These are phyloP conservation scores for Saccharomyces hybrid DNA, from an alignment of 1,139 yeast species.

Conservation along the genomic window DNA sequence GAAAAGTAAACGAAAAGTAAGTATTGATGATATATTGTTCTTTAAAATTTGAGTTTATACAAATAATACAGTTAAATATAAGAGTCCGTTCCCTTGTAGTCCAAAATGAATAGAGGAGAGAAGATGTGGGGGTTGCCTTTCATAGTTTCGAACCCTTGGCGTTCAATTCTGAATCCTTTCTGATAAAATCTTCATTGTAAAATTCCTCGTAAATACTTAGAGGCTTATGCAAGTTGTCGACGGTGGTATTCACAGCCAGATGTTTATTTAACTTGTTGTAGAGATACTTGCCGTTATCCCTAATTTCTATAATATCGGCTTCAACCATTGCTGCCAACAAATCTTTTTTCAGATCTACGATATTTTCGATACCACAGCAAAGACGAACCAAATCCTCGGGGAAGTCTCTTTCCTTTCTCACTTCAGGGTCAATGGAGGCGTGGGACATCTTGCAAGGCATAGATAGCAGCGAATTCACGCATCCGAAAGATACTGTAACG, in stretches of 20 bases:
- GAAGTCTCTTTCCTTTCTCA: conserved; percentile 78
- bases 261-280: conserved; percentile 20
- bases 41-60: too few relatives aligned
- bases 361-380: conserved; percentile 63
- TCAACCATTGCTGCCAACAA: conserved; percentile 59
- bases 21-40: too few relatives aligned
- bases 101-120: too few relatives aligned
- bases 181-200: conserved; percentile 3
- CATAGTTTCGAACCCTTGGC: background rate
- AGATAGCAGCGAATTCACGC: conserved; percentile 84
- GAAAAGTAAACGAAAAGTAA: too few relatives aligned
- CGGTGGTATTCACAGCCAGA: conserved; percentile 16
- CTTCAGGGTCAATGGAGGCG: conserved; percentile 83
- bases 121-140: too few relatives aligned
- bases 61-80: too few relatives aligned
- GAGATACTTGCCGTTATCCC: conserved; percentile 24
- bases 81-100: too few relatives aligned
- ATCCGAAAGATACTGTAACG: conserved; percentile 89
- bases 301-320: conserved; percentile 41
- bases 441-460: conserved; percentile 96
- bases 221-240: conserved; percentile 9
- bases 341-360: conserved; percentile 56
- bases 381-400: conserved; percentile 87
- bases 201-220: conserved; percentile 18
- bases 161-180: conserved; percentile 1